Evolutionary conservation across 768 basidiomycete genomes (phyloP).

Genomic region (Gyrodon lividus): DNA sequence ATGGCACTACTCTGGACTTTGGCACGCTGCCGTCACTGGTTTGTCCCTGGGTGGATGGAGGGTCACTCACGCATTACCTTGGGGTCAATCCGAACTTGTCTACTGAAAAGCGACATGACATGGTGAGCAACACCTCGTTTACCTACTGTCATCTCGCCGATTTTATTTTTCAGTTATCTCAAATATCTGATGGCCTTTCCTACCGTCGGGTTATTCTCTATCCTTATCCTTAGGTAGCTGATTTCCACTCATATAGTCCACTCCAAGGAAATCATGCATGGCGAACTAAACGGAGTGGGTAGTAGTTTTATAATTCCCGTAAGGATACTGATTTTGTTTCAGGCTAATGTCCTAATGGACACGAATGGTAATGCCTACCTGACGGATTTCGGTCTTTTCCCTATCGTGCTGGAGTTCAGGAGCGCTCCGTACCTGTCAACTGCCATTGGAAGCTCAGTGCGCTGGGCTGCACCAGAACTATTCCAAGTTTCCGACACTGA

Average conservation of each 20-base stretch:
- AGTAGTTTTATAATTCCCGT: neutral
- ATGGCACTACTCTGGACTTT: slow-evolving; percentile 29
- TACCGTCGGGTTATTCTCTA: slow-evolving; percentile 15
- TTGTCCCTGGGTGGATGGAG: slow-evolving; percentile 34
- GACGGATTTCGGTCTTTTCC: slow-evolving; percentile 39
- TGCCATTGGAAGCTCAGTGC: slow-evolving; percentile 42
- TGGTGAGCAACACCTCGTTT: slow-evolving; percentile 14
- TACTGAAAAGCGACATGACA: neutral
- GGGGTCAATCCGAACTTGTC: slow-evolving; percentile 9
- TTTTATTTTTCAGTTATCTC: neutral
- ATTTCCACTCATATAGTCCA: neutral
- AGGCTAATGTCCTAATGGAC: slow-evolving; percentile 39
- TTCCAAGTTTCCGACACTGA: slow-evolving; percentile 31
- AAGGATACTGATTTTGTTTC: neutral
- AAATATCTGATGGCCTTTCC: slow-evolving; percentile 17
- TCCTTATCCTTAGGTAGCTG: neutral
- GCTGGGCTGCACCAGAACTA: slow-evolving; percentile 44
- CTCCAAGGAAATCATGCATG: slow-evolving; percentile 37
- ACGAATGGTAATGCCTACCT: slow-evolving; percentile 29
- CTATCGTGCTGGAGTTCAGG: slow-evolving; percentile 24
- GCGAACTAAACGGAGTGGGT: slow-evolving; percentile 45
- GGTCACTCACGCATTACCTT: slow-evolving; percentile 26
- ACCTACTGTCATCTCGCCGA: neutral
- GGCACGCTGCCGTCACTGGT: slow-evolving; percentile 33
- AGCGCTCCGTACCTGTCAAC: slow-evolving; percentile 26